phyloP scores from a whole-genome alignment of 768 basidiomycete genomes.

The Russula earlei region DNA sequence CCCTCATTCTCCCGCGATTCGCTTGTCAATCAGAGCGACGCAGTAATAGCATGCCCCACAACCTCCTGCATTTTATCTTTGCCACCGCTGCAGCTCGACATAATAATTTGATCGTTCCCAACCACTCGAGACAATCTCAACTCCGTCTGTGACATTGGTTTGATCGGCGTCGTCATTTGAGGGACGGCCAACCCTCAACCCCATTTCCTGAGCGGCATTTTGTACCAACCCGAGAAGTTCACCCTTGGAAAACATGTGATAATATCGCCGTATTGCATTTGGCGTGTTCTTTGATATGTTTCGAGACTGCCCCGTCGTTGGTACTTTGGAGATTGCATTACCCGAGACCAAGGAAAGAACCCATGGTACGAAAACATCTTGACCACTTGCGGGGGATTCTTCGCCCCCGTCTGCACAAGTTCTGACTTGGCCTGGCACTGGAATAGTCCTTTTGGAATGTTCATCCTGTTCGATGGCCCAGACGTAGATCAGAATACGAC shows the following conservation, averaged over 20 bases:
- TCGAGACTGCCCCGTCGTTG: slow-evolving; percentile 15
- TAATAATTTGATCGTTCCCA: slow-evolving; percentile 91
- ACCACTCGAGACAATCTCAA: slow-evolving; percentile 62
- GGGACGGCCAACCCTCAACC: slow-evolving; percentile 39
- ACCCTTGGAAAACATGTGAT: slow-evolving; percentile 86
- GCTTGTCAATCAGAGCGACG: background rate
- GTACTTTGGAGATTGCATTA: slow-evolving; percentile 22
- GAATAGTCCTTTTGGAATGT: slow-evolving; percentile 65
- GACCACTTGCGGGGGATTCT: slow-evolving; percentile 31
- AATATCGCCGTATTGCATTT: slow-evolving; percentile 77
- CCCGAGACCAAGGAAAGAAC: slow-evolving; percentile 42
- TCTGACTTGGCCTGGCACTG: slow-evolving; percentile 22
- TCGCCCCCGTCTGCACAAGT: slow-evolving; percentile 21
- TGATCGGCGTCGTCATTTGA: background rate
- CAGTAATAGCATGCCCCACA: background rate
- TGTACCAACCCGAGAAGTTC: slow-evolving; percentile 59
- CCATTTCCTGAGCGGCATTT: slow-evolving; percentile 53
- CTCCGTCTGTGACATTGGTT: slow-evolving; percentile 30
- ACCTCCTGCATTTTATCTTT: slow-evolving; percentile 2
- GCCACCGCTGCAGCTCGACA: slow-evolving; percentile 65
- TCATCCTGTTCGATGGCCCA: slow-evolving; percentile 95
- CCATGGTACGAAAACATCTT: slow-evolving; percentile 91
- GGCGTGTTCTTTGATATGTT: slow-evolving; percentile 18
- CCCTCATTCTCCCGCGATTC: background rate
- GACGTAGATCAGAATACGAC: slow-evolving; percentile 84